Base-by-base conservation (phyloP, 2,329 filamentous ascomycete genomes). In the Cercospora citrullina region DNA sequence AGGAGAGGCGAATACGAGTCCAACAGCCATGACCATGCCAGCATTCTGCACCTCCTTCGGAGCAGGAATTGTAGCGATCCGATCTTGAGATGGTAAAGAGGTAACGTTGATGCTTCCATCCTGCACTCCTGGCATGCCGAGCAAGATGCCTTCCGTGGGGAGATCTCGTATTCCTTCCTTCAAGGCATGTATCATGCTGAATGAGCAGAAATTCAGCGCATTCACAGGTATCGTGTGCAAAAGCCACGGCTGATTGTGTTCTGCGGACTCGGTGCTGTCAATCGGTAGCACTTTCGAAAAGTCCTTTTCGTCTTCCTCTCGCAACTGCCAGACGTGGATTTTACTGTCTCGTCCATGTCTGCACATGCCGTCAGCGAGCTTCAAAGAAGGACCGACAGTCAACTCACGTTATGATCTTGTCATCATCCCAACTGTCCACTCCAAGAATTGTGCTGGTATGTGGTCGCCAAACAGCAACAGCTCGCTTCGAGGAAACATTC, bases 121-220 rank as follows among this genome's bases (percentile, higher is more conserved):
- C 65, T 80, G 78, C 18, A 78, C 74, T n/a, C 78, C 79, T 4
- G 95, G 94, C 1, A 95, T 91, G 0, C 93, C 93, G 60, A 97
- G 78, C 5, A 96, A 80, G 5, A 92, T 82, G 1, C 79, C 75
- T 4, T 74, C 73, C 63, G 71, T 63, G 23, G 66, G 62, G 26
- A 72, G 64, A 18, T 68, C 61, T 36, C 64, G 36, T 18, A 72
- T 69, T 21, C 58, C 63, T 16, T 65, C 14, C 6, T 62, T 59
- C 6, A 42, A 12, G 8, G 60, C 10, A 75, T 72, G 63, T 14
- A 89, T 90, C 69, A 86, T 84, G 2, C 90, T 85, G 78, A 97
- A 97, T 1, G 91, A 86, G 77, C 95, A 99, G 78, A 98, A 99
- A 77, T 98, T 99, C 81, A 98, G 87, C 1, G 94, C 93, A 76